Evolutionary conservation across 306 rosid genomes (phyloP), one percentile per base, ranked within the genome.

Genomic region (Vicia villosa): DNA sequence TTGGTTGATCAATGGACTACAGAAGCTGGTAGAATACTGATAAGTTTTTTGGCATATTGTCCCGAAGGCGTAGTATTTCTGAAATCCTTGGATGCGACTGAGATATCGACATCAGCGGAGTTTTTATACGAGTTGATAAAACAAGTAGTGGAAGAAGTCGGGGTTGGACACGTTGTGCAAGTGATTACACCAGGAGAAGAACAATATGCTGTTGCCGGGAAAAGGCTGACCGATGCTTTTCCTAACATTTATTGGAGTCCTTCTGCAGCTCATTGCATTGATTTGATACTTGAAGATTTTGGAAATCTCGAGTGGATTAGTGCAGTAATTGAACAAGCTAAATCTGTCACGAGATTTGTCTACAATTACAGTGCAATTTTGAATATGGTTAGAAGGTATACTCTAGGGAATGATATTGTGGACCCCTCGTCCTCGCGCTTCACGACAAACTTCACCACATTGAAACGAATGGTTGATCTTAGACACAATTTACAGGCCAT

Each of bases 231-330:
- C 5, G 96, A 90, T 38, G 76, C 84, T 61, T 86, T 80, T 83
- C 91, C 96, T 38, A 81, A 74, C 76, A 86, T 93, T 61, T 90
- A 86, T 79, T 90, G 96, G 96, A 74, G 83, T 75, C 88, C 98
- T 40, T 90, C 96, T 77, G 88, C 84, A 17, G 68, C 84, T 76
- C 74, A 58, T 76, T 86, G 86, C 75, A 79, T 90, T 75, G 91
- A 84, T 77, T 69, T 83, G 74, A 85, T 90, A 19, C 93, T 93
- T 9, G 83, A 70, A 69, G 96, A 93, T 83, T 85, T 93, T 57
- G 87, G 91, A 79, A 86, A 84, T 46, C 68, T 93, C 28, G 93
- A 85, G 73, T 87, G 92, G 92, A 86, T 90, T 60, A 80, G 76
- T 79, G 37, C 75, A 0, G 88, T 86, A 24, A 80, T 88, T 66